Base-by-base conservation (phyloP, 495 filamentous ascomycete species). In the Aspergillus hancockii region DNA sequence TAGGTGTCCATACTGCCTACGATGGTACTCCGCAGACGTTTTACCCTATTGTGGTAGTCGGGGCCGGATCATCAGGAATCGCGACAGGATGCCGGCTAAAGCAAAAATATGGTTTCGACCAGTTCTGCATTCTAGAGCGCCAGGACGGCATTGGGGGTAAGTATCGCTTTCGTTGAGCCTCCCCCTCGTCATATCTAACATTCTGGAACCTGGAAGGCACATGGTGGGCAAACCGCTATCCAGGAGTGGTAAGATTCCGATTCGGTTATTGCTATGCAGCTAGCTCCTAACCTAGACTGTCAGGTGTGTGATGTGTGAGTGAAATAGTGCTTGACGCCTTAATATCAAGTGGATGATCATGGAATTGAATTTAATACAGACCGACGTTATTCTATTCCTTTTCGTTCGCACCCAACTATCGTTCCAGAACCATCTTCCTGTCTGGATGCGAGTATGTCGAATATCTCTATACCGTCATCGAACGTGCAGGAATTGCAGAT, bases 141-240 rank as follows among this genome's bases (percentile, higher is more conserved):
- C 79, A 85, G 56, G 69, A 80, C 2, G 81, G 79, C 7, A 79
- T 88, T 58, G 88, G 88, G 43, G 88, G 45, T 49, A 8, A 49
- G 23, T 38, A 3, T 38, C 34, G 9, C 34, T 12, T 38, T 3
- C 14, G 34, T 13, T n/a, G n/a, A 38, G 30, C 30, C 10, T 32
- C 10, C 30, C 30, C 5, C 4, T 32, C 30, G 13, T 46, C 41
- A 16, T 46, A 46, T 18, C 41, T 46, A 22, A 46, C 13, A 46
- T n/a, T n/a, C 4, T n/a, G 16, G 7, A 22, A 46, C 14, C 14
- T 4, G 21, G 16, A 46, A 22, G 45, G 88, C 16, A 88, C 87
- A 13, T 90, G 87, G 87, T 82, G 77, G 74, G 81, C 82, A 50
- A 89, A 89, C 68, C 70, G 80, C 36, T 90, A 89, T 68, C 87